Percentiles rank a stretch among this genome's conserved stretches.
phyloP scores from a whole-genome alignment of 805 yeast species.

The Metschnikowia orientalis region DNA sequence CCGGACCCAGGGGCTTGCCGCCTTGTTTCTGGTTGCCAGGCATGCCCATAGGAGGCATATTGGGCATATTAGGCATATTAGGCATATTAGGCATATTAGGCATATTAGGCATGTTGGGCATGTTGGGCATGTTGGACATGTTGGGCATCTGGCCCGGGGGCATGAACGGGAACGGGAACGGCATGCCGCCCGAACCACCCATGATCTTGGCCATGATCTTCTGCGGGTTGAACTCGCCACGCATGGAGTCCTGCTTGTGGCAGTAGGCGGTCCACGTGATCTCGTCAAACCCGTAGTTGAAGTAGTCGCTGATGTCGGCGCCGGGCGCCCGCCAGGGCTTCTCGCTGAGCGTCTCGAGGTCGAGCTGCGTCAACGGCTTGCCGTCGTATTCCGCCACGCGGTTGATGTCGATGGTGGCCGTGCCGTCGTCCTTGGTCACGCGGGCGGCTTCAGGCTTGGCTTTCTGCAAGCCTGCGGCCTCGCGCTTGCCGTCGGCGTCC shows the following conservation, averaged over 20 bases:
- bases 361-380: slow-evolving; percentile 73
- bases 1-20: too few relatives aligned
- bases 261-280: slow-evolving; percentile 93
- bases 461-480: slow-evolving; percentile 16
- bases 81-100: slow-evolving; percentile 18
- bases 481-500: slow-evolving; percentile 4
- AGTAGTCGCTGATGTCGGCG: slow-evolving; percentile 89
- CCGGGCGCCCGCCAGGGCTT: slow-evolving; percentile 99
- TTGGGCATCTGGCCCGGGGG: slow-evolving; percentile 21
- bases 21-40: slow-evolving; percentile 20
- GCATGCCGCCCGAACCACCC: slow-evolving; percentile 24
- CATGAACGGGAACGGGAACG: slow-evolving; percentile 21
- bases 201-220: slow-evolving; percentile 65
- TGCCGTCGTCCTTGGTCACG: slow-evolving; percentile 27
- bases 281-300: slow-evolving; percentile 96
- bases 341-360: slow-evolving; percentile 76
- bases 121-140: slow-evolving; percentile 21
- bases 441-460: slow-evolving; percentile 29
- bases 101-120: slow-evolving; percentile 24
- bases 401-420: slow-evolving; percentile 58
- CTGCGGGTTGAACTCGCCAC: slow-evolving; percentile 79
- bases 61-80: slow-evolving; percentile 11
- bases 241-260: slow-evolving; percentile 74
- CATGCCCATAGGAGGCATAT: slow-evolving; percentile 22
- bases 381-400: slow-evolving; percentile 74